Evolutionary conservation across 352 stramenopile genomes (phyloP), one percentile per base, ranked within the genome.

Genomic region (Aphanomyces invadans): DNA sequence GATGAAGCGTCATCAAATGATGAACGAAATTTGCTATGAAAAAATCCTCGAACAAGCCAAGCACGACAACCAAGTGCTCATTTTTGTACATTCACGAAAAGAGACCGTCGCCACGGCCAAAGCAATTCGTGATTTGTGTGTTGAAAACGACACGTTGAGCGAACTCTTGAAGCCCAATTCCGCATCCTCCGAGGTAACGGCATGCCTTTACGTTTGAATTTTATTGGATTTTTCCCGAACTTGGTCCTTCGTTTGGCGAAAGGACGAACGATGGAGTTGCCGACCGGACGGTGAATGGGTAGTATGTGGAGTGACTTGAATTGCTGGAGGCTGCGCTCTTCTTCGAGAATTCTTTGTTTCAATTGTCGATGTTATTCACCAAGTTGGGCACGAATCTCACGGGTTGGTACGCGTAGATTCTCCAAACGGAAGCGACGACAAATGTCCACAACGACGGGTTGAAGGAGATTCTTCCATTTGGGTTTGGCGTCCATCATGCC

Each of bases 1-100:
- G 28, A 97, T 99, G 63, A 98, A 99, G 76, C 86, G 96, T 1
- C 98, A 99, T 70, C 87, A 97, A 46, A 78, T 99, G 72, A 98
- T 99, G 89, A 99, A 99, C 78, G 94, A 99, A 67, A 99, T 99
- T 68, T 99, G 96, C 70, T 99, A 99, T 73, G 97, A 99, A 65
- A 99, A 99, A 73, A 90, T 97, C 2, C 70, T 98, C 29, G 80
- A 93, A 39, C 95, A 99, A 70, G 93, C 94, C 5, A 81, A 95
- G 74, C 65, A 93, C 7, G 80, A 97, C 68, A 98, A 99, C 76
- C 97, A 99, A 69, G 93, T 99, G 39, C 76, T 99, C 1, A 99
- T 99, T 59, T 99, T 99, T 75, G 96, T 99, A 21, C 97, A 99
- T 73, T 98, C 94, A 33, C 91, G 97, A 39, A 98, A 98, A 36